phyloP scores from a whole-genome alignment of 805 yeast species.

The Starmera pachycereana region DNA sequence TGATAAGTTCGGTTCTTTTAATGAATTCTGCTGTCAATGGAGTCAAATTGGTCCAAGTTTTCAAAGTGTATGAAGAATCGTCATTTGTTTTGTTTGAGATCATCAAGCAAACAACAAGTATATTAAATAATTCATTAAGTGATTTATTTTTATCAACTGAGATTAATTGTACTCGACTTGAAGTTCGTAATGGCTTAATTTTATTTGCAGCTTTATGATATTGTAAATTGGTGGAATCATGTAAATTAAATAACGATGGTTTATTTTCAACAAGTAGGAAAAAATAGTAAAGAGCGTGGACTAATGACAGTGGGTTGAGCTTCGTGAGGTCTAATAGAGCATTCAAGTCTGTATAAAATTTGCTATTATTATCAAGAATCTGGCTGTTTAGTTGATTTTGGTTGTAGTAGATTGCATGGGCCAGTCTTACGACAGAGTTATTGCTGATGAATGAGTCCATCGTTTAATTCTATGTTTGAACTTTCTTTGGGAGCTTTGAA shows the following conservation, averaged over 20 bases:
- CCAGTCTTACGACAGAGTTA: too few relatives aligned
- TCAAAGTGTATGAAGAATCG: slow-evolving; percentile 40
- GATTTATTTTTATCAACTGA: slow-evolving; percentile 2
- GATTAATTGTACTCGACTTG: slow-evolving; percentile 8
- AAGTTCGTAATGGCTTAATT: not conserved
- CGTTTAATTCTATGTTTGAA: too few relatives aligned
- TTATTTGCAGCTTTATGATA: not conserved
- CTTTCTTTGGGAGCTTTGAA: too few relatives aligned
- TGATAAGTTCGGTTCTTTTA: slow-evolving; percentile 10
- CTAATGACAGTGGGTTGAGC: slow-evolving; percentile 8
- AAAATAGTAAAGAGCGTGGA: slow-evolving; percentile 13
- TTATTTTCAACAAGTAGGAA: slow-evolving; percentile 9
- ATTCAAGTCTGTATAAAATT: slow-evolving; percentile 4
- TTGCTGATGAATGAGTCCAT: too few relatives aligned
- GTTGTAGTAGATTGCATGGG: too few relatives aligned
- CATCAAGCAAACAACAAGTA: slow-evolving; percentile 22
- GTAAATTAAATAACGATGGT: slow-evolving; percentile 1
- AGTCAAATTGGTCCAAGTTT: slow-evolving; percentile 33
- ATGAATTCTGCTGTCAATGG: slow-evolving; percentile 6
- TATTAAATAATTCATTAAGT: slow-evolving; percentile 7
- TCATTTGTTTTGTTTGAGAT: slow-evolving; percentile 35
- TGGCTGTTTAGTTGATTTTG: too few relatives aligned
- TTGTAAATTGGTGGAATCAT: not conserved
- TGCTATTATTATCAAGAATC: too few relatives aligned
- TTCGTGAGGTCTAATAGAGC: slow-evolving; percentile 11